phyloP scores from a whole-genome alignment of 176 grass and related monocot species.

The Triticum aestivum region DNA sequence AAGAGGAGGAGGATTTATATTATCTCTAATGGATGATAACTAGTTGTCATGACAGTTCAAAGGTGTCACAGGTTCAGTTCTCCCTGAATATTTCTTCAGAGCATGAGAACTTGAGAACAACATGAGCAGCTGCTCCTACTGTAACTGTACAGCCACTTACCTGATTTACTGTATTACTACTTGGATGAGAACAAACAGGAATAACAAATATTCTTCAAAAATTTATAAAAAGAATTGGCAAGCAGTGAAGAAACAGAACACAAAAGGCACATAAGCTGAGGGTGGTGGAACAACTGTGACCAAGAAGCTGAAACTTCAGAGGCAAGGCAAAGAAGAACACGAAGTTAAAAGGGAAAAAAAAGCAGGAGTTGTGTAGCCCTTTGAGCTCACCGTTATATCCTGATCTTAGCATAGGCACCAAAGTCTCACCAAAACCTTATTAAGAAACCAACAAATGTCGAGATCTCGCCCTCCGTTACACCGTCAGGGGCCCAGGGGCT shows the following conservation, averaged over 20 bases:
- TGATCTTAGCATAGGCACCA: not conserved
- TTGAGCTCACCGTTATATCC: not conserved
- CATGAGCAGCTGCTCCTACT: not conserved
- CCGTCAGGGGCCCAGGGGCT: not conserved
- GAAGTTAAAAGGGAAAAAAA: not conserved
- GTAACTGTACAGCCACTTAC: not conserved
- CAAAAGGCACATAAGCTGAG: not conserved
- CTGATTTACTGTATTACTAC: not conserved
- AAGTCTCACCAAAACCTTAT: constrained; percentile 10
- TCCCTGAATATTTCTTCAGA: not conserved
- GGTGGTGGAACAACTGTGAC: not conserved
- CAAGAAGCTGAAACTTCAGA: constrained; percentile 7
- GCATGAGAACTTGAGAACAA: not conserved
- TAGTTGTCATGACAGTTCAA: no score
- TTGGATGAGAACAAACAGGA: not conserved
- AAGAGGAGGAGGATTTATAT: not conserved
- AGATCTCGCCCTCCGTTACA: not conserved
- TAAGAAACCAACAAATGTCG: not conserved
- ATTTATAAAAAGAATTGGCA: not conserved
- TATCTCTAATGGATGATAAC: not conserved
- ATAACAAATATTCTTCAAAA: not conserved
- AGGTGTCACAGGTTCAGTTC: not conserved
- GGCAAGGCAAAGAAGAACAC: constrained; percentile 10
- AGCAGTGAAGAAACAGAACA: not conserved
- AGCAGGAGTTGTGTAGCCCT: not conserved